A percentile compares a stretch with the other conserved stretches of the same genome.
phyloP scores from a whole-genome alignment of 306 rosid species.

The Phaseolus lunatus region DNA sequence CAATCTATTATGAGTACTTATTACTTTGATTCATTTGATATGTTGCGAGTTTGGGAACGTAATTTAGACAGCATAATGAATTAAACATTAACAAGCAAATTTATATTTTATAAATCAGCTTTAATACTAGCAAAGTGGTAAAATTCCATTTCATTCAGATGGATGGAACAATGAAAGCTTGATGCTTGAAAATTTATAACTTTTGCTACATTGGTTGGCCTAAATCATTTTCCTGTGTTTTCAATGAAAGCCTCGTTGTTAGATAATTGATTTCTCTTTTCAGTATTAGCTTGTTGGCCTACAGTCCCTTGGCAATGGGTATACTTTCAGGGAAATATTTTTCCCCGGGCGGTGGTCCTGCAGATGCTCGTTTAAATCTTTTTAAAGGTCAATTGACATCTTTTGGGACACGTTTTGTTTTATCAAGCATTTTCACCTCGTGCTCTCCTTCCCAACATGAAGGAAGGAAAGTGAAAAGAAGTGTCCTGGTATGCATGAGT shows the following conservation, averaged over 20 bases:
- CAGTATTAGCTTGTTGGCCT: slow-evolving; percentile 86
- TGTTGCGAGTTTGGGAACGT: neutral
- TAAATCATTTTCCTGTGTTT: slow-evolving; percentile 12
- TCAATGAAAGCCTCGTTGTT: slow-evolving; percentile 25
- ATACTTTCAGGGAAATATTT: slow-evolving; percentile 93
- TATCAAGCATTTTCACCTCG: neutral
- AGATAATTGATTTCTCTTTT: slow-evolving; percentile 42
- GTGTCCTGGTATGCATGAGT: neutral
- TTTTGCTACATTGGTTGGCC: neutral
- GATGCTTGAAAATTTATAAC: neutral
- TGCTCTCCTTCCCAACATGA: neutral
- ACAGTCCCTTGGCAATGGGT: slow-evolving; percentile 98
- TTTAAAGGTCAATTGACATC: slow-evolving; percentile 67
- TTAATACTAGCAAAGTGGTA: slow-evolving; percentile 24
- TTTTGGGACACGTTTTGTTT: slow-evolving; percentile 14
- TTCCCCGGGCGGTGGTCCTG: slow-evolving; percentile 62
- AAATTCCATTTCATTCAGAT: slow-evolving; percentile 4
- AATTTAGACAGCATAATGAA: slow-evolving; percentile 28
- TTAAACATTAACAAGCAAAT: slow-evolving; percentile 9
- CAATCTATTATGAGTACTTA: slow-evolving; percentile 11
- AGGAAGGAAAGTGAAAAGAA: slow-evolving; percentile 9
- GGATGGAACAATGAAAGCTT: slow-evolving; percentile 8
- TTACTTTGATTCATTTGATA: neutral
- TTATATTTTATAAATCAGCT: slow-evolving; percentile 4
- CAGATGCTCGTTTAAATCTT: slow-evolving; percentile 76